A percentile compares a stretch with the other conserved stretches of the same genome.
Evolutionary conservation across 1,139 yeast genomes (phyloP).

Genomic region (Pichia sp.): DNA sequence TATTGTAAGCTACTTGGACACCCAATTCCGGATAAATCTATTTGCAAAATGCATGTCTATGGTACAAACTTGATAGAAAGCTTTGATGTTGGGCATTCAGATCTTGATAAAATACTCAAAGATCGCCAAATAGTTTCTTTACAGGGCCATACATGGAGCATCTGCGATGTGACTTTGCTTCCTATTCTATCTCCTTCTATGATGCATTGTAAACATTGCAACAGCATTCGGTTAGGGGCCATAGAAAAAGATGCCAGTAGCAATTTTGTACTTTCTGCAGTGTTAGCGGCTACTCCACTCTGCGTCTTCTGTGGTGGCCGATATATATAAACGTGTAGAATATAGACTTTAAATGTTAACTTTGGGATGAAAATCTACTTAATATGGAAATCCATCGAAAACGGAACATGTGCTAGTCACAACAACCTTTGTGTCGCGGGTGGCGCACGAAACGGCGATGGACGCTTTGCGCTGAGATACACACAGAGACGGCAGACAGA

Average conservation of each 20-base stretch:
- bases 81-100: constrained; percentile 12
- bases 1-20: constrained; percentile 15
- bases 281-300: constrained; percentile 4
- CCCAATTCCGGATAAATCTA: background rate
- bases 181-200: constrained; percentile 22
- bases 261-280: background rate
- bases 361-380: no score
- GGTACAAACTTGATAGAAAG: constrained; percentile 2
- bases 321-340: no score
- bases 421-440: no score
- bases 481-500: no score
- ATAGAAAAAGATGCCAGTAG: background rate
- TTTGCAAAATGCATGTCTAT: constrained; percentile 15
- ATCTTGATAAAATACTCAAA: constrained; percentile 8
- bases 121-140: constrained; percentile 14
- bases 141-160: constrained; percentile 11
- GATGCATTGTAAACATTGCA: constrained; percentile 20
- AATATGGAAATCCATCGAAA: no score
- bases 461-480: no score
- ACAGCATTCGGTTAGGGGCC: constrained; percentile 2
- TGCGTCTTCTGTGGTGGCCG: constrained; percentile 25
- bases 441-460: no score
- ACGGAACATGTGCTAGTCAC: no score
- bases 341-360: no score
- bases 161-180: constrained; percentile 25